Evolutionary conservation across 2,329 filamentous ascomycete genomes (phyloP).

Genomic region (Lachnellula willkommii): DNA sequence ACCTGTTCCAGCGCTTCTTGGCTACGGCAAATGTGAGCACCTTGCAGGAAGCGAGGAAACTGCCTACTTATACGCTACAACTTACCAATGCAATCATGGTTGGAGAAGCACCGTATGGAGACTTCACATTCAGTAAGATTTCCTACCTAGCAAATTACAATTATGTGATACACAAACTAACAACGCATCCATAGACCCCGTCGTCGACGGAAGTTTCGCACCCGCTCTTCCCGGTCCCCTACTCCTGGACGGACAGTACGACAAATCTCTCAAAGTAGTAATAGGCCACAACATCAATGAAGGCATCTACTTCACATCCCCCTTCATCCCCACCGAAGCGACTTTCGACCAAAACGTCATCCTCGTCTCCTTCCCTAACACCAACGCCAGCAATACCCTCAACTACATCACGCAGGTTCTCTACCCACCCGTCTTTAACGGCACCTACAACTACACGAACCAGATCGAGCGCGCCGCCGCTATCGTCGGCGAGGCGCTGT

Average conservation of each 20-base stretch:
- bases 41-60: slow-evolving; percentile 31
- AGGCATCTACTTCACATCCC: slow-evolving; percentile 37
- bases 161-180: neutral
- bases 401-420: slow-evolving; percentile 40
- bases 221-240: slow-evolving; percentile 42
- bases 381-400: slow-evolving; percentile 23
- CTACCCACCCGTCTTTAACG: slow-evolving; percentile 45
- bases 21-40: slow-evolving; percentile 29
- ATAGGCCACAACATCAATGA: slow-evolving; percentile 40
- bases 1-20: slow-evolving; percentile 26
- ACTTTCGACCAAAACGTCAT: slow-evolving; percentile 12
- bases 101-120: slow-evolving; percentile 34
- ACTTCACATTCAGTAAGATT: slow-evolving; percentile 33
- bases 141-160: neutral
- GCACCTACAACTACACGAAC: slow-evolving; percentile 38
- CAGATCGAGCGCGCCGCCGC: slow-evolving; percentile 37
- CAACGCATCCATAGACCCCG: neutral
- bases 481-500: slow-evolving; percentile 41
- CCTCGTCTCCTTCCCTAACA: slow-evolving; percentile 11
- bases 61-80: slow-evolving; percentile 10
- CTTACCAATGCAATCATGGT: slow-evolving; percentile 29
- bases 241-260: slow-evolving; percentile 39
- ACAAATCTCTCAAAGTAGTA: slow-evolving; percentile 41
- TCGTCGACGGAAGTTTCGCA: slow-evolving; percentile 45
- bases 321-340: slow-evolving; percentile 19